Percentiles rank a stretch among this genome's conserved stretches.
These are phyloP conservation scores for Cerioporus squamosus DNA, from an alignment of 1,284 basidiomycete genomes.

Conservation along the genomic window DNA sequence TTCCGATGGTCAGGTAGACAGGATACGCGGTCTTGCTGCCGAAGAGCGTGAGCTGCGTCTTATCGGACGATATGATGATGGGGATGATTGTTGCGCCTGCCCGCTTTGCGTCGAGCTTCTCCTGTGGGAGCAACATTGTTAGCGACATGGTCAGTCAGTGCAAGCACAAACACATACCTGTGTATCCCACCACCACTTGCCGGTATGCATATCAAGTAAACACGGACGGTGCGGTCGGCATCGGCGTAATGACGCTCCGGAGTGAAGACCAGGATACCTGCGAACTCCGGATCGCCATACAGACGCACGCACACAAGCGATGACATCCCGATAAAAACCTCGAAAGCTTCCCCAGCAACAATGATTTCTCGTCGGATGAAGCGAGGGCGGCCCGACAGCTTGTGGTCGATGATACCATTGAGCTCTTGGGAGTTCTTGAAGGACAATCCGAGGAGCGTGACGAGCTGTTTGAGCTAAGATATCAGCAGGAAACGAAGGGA, in stretches of 20 bases:
- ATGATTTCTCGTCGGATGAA: slow-evolving; percentile 27
- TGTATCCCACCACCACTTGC: slow-evolving; percentile 43
- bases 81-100: slow-evolving; percentile 44
- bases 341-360: slow-evolving; percentile 27
- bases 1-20: slow-evolving; percentile 44
- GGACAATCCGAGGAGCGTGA: slow-evolving; percentile 30
- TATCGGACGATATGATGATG: slow-evolving; percentile 43
- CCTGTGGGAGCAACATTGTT: no score
- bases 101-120: slow-evolving; percentile 33
- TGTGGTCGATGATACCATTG: slow-evolving; percentile 36
- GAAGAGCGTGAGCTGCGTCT: slow-evolving; percentile 41
- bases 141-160: slow-evolving; percentile 33
- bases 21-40: slow-evolving; percentile 42
- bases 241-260: slow-evolving; percentile 40
- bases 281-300: slow-evolving; percentile 19
- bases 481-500: no score
- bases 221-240: slow-evolving; percentile 11
- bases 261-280: slow-evolving; percentile 23
- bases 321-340: slow-evolving; percentile 35
- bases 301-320: slow-evolving; percentile 32
- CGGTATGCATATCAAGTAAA: slow-evolving; percentile 34
- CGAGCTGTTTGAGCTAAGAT: slow-evolving; percentile 6
- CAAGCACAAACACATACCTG: slow-evolving; percentile 44
- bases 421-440: slow-evolving; percentile 34
- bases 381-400: slow-evolving; percentile 29